phyloP scores from a whole-genome alignment of 1,284 basidiomycete species.

The Lignosus rhinocerotis region DNA sequence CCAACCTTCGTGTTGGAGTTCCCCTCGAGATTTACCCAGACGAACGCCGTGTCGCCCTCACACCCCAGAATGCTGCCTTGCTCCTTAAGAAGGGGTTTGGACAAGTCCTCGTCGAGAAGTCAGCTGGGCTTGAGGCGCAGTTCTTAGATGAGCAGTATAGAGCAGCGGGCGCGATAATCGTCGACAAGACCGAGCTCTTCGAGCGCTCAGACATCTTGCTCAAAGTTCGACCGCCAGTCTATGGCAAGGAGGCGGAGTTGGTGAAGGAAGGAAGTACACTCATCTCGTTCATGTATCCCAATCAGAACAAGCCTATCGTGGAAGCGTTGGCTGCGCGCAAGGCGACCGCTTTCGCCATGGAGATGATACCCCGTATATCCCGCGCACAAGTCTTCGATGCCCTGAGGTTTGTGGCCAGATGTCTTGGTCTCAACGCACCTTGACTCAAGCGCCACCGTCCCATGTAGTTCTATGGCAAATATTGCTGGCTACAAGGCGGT shows the following conservation, averaged over 20 bases:
- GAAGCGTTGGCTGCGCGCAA: slow-evolving; percentile 63
- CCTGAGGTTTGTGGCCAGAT: slow-evolving; percentile 52
- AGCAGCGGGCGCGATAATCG: slow-evolving; percentile 76
- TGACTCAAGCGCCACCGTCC: background rate
- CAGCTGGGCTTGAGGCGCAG: slow-evolving; percentile 71
- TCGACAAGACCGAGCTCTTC: slow-evolving; percentile 64
- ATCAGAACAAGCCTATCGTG: slow-evolving; percentile 74
- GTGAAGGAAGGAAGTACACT: slow-evolving; percentile 74
- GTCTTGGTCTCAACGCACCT: background rate
- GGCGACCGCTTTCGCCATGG: slow-evolving; percentile 77
- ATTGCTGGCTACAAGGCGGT: slow-evolving; percentile 88
- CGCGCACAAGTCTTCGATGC: slow-evolving; percentile 86
- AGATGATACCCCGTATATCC: slow-evolving; percentile 86
- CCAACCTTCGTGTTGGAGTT: slow-evolving; percentile 73
- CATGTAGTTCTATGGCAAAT: slow-evolving; percentile 81
- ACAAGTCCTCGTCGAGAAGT: slow-evolving; percentile 68
- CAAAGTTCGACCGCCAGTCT: slow-evolving; percentile 76
- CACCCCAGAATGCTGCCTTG: slow-evolving; percentile 72
- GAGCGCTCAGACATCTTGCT: slow-evolving; percentile 71
- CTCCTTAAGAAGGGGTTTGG: slow-evolving; percentile 81
- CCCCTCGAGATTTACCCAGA: slow-evolving; percentile 74
- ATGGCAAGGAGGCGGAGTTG: slow-evolving; percentile 56
- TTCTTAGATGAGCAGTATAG: slow-evolving; percentile 79
- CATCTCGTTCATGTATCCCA: slow-evolving; percentile 83
- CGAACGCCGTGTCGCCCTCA: slow-evolving; percentile 78